Percentiles rank a stretch among this genome's conserved stretches.
Conservation (phyloP, 129 eudicot species). For the Saposhnikovia divaricata region DNA sequence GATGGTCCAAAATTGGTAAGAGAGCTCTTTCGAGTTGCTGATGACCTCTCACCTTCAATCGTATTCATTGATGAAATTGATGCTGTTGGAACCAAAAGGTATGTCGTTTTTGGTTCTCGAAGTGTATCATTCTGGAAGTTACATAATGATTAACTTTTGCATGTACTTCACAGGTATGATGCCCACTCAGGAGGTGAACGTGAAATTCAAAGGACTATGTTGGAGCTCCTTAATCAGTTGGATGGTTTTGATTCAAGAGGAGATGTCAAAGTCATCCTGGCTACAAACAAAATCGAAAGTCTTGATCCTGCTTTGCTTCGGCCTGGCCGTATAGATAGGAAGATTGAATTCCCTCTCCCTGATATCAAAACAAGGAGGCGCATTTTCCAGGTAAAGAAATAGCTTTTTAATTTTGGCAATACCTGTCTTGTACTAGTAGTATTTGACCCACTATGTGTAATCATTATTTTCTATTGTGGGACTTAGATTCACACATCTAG, state of each 20-base stretch:
- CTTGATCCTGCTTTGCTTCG: conserved; percentile 85
- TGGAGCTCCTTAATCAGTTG: conserved; percentile 51
- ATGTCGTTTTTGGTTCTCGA: too few species aligned
- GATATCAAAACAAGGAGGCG: conserved; percentile 83
- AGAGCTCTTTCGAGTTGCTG: conserved; percentile 58
- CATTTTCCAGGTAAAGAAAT: conserved; percentile 42
- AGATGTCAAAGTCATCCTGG: conserved; percentile 55
- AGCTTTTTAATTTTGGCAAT: too few species aligned
- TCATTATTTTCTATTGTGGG: neutral
- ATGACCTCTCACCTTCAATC: conserved; percentile 56
- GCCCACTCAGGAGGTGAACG: conserved; percentile 62
- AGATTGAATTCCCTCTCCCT: conserved; percentile 92
- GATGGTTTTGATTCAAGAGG: conserved; percentile 61
- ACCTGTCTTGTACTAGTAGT: neutral
- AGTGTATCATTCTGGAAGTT: neutral
- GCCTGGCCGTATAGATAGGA: conserved; percentile 86
- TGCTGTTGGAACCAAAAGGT: conserved; percentile 59
- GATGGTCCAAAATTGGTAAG: conserved; percentile 62
- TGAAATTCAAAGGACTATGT: conserved; percentile 59
- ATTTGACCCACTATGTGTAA: neutral
- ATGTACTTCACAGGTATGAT: conserved; percentile 28
- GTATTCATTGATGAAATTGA: conserved; percentile 65
- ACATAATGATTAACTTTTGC: neutral
- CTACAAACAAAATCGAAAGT: conserved; percentile 48
- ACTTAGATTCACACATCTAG: conserved; percentile 53